These are phyloP conservation scores for Amesomyces nigricolor DNA, from an alignment of 2,329 filamentous ascomycete genomes.

Conservation along the genomic window DNA sequence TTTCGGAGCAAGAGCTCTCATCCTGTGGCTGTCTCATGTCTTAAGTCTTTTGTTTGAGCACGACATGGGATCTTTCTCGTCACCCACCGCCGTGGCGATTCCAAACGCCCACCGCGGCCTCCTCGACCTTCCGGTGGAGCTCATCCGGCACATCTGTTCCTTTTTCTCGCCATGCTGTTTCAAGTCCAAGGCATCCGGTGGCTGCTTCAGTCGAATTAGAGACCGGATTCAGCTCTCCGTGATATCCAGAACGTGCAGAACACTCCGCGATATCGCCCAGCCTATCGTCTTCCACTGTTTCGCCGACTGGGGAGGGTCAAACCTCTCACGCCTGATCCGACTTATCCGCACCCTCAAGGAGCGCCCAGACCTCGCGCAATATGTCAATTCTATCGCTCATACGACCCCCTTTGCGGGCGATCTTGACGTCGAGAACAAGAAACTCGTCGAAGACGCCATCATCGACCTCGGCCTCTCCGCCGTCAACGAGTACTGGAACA, in stretches of 20 bases:
- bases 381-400: not conserved
- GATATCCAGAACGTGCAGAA: constrained; percentile 1
- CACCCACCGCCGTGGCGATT: too few species aligned
- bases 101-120: too few species aligned
- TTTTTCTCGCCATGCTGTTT: too few species aligned
- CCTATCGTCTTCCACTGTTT: constrained; percentile 9
- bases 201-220: not conserved
- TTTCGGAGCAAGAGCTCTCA: too few species aligned
- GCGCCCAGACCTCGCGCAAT: constrained; percentile 9
- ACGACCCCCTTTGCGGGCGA: not conserved
- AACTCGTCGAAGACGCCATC: not conserved
- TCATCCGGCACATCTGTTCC: too few species aligned
- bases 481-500: not conserved
- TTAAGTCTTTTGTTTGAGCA: too few species aligned
- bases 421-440: not conserved
- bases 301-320: not conserved
- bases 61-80: too few species aligned
- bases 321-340: not conserved
- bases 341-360: not conserved
- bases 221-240: not conserved
- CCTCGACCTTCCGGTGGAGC: too few species aligned
- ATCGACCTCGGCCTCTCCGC: not conserved
- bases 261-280: constrained; percentile 2
- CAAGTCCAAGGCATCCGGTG: too few species aligned
- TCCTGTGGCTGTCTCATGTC: too few species aligned